Evolutionary conservation across 1,139 yeast genomes (phyloP).

Genomic region (Meyerozyma carpophila): DNA sequence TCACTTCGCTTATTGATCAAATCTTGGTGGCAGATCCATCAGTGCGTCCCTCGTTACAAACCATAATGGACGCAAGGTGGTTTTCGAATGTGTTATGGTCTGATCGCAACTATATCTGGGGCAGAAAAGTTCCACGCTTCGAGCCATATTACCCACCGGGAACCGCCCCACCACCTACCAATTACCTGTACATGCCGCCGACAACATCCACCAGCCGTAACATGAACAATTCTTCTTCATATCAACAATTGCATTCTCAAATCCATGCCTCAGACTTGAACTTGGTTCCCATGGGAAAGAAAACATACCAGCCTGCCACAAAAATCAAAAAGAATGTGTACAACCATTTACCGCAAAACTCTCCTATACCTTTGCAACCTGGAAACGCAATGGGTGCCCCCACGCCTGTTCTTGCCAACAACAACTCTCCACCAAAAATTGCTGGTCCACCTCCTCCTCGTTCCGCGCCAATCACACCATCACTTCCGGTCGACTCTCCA

Average conservation of each 20-base stretch:
- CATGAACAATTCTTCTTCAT: slow-evolving; percentile 34
- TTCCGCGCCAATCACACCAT: neutral
- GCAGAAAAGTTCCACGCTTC: slow-evolving; percentile 41
- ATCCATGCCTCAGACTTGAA: slow-evolving; percentile 33
- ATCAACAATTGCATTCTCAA: slow-evolving; percentile 40
- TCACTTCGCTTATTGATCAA: slow-evolving; percentile 65
- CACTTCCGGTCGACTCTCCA: neutral
- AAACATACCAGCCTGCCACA: slow-evolving; percentile 9
- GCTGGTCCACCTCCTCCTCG: neutral
- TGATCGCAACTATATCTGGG: slow-evolving; percentile 39
- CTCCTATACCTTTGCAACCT: neutral
- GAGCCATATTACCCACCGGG: slow-evolving; percentile 47
- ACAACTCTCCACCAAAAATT: slow-evolving; percentile 1
- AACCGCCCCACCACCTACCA: slow-evolving; percentile 12
- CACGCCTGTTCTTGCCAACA: neutral
- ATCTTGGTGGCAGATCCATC: slow-evolving; percentile 49
- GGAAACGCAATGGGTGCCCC: neutral
- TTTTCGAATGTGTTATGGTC: slow-evolving; percentile 38
- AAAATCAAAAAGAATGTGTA: slow-evolving; percentile 5
- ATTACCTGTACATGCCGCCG: slow-evolving; percentile 28
- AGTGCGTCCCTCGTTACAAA: slow-evolving; percentile 26
- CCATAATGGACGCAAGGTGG: slow-evolving; percentile 27
- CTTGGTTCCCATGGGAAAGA: slow-evolving; percentile 9
- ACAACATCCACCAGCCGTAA: slow-evolving; percentile 33
- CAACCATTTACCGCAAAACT: neutral